Percentiles rank a stretch among this genome's conserved stretches.
phyloP scores from a whole-genome alignment of 2,329 filamentous ascomycete species.

The Cryoendolithus antarcticus region DNA sequence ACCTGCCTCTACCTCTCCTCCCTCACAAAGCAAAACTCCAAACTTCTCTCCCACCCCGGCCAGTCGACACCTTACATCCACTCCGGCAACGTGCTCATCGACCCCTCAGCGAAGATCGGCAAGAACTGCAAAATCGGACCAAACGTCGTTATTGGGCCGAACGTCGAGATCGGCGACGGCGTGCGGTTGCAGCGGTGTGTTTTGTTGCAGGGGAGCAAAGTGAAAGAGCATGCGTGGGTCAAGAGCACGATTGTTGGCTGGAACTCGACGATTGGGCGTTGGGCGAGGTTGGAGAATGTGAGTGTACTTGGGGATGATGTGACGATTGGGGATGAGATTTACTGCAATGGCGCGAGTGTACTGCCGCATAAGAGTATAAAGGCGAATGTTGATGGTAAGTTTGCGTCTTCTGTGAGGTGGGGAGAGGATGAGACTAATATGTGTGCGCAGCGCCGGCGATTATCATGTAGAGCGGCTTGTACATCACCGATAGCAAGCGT shows the following conservation, averaged over 20 bases:
- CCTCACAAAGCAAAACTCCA: slow-evolving; percentile 77
- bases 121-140: slow-evolving; percentile 97
- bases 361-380: slow-evolving; percentile 99
- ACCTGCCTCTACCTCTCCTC: slow-evolving; percentile 95
- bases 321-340: slow-evolving; percentile 93
- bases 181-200: slow-evolving; percentile 90
- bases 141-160: slow-evolving; percentile 90
- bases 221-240: slow-evolving; percentile 98
- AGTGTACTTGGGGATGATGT: slow-evolving; percentile 97
- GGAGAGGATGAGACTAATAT: background rate
- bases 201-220: slow-evolving; percentile 74
- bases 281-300: slow-evolving; percentile 94
- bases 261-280: slow-evolving; percentile 92
- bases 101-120: slow-evolving; percentile 88
- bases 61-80: slow-evolving; percentile 62
- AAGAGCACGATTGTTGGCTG: slow-evolving; percentile 98
- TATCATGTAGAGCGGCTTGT: slow-evolving; percentile 6
- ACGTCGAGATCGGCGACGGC: slow-evolving; percentile 84
- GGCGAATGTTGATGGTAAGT: slow-evolving; percentile 76
- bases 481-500: no score
- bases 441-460: slow-evolving; percentile 7
- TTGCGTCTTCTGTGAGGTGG: no score
- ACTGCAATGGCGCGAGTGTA: slow-evolving; percentile 83
- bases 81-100: slow-evolving; percentile 90
- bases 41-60: slow-evolving; percentile 57